These are phyloP conservation scores for Chlamydomonas incerta DNA, from an alignment of 139 green algal genomes.

Conservation along the genomic window DNA sequence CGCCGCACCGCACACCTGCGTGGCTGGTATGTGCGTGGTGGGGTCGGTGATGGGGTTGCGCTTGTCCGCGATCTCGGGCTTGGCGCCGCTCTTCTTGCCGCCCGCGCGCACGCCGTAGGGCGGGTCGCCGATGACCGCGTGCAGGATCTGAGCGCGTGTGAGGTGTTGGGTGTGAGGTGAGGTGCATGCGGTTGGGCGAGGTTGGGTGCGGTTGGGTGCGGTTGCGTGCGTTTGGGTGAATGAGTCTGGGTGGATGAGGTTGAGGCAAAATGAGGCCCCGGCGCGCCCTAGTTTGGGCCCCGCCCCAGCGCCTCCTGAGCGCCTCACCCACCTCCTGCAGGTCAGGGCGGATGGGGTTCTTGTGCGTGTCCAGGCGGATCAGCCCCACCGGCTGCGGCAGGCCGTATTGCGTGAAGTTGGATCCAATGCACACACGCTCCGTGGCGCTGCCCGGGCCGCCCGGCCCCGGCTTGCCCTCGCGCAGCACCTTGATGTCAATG, in stretches of 20 bases:
- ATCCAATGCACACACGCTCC: constrained; percentile 65
- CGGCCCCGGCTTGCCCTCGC: constrained; percentile 20
- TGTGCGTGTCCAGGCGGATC: constrained; percentile 82
- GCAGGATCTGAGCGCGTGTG: constrained; percentile 68
- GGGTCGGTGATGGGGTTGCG: constrained; percentile 51
- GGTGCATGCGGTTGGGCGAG: too few relatives aligned
- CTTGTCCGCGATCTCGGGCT: constrained; percentile 41
- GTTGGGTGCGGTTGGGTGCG: too few relatives aligned
- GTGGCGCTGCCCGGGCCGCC: neutral
- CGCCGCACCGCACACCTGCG: too few relatives aligned
- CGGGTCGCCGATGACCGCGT: constrained; percentile 92
- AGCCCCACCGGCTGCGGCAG: constrained; percentile 75
- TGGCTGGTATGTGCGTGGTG: constrained; percentile 82
- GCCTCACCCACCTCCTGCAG: constrained; percentile 60
- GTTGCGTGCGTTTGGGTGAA: too few relatives aligned
- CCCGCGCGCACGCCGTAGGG: constrained; percentile 96
- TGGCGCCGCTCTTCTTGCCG: constrained; percentile 79
- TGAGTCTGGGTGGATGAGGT: too few relatives aligned
- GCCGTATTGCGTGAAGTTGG: constrained; percentile 90
- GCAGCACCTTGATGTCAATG: constrained; percentile 85
- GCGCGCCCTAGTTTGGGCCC: too few relatives aligned
- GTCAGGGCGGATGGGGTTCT: constrained; percentile 67
- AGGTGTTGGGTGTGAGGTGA: neutral
- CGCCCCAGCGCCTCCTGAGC: too few relatives aligned
- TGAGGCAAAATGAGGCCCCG: too few relatives aligned